phyloP scores from a whole-genome alignment of 2,329 filamentous ascomycete genomes.

The Nakataea oryzae region DNA sequence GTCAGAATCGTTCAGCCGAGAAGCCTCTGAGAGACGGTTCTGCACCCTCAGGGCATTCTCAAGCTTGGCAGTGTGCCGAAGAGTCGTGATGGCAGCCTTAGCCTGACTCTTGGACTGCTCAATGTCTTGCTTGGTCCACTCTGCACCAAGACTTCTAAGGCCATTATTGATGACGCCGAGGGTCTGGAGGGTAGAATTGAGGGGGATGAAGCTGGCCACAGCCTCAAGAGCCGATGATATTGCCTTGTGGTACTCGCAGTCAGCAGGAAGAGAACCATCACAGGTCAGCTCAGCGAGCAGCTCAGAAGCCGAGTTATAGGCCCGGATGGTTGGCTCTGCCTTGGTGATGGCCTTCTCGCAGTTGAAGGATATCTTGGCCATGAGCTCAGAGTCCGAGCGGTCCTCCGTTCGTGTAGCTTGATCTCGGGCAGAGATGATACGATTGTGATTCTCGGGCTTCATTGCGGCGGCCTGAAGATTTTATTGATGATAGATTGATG shows the following conservation, averaged over 20 bases:
- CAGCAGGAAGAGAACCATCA: too few species aligned
- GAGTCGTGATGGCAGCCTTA: background rate
- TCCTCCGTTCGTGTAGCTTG: background rate
- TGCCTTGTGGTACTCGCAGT: background rate
- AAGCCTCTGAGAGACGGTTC: background rate
- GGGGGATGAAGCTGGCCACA: background rate
- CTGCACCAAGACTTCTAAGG: too few species aligned
- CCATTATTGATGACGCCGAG: background rate
- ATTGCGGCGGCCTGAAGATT: too few species aligned
- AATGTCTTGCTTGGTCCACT: background rate
- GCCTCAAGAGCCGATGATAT: background rate
- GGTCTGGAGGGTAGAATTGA: background rate
- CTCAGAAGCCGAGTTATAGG: too few species aligned
- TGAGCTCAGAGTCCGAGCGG: too few species aligned
- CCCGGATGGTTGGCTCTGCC: too few species aligned
- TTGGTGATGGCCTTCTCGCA: too few species aligned
- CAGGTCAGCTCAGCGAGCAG: too few species aligned
- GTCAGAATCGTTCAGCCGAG: background rate
- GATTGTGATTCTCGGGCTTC: too few species aligned
- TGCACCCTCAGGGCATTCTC: background rate
- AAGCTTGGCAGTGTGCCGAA: background rate
- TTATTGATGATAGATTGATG: too few species aligned
- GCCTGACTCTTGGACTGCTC: background rate
- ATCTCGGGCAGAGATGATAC: too few species aligned
- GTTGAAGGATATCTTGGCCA: too few species aligned